phyloP scores from a whole-genome alignment of 768 basidiomycete species.

The Mycena haematopus region DNA sequence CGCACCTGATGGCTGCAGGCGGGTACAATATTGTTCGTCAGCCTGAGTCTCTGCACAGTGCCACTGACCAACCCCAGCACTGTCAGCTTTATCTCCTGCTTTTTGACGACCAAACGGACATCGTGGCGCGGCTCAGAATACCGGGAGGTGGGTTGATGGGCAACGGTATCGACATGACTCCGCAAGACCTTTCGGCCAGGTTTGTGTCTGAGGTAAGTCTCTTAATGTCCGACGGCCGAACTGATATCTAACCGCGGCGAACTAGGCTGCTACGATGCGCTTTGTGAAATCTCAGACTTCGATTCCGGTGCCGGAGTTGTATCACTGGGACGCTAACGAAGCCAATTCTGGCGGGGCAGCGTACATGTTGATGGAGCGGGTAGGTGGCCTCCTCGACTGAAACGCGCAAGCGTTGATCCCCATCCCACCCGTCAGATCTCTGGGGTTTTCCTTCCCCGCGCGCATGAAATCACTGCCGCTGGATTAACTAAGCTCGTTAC shows the following conservation, averaged over 20 bases:
- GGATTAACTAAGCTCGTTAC: background rate
- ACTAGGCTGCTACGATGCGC: background rate
- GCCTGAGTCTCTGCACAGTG: background rate
- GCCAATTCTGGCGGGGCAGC: background rate
- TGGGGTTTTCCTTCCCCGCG: background rate
- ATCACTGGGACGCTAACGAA: background rate
- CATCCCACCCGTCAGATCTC: background rate
- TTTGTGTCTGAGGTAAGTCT: background rate
- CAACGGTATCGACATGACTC: too few species aligned
- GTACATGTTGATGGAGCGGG: background rate
- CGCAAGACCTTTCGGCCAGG: background rate
- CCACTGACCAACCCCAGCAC: background rate
- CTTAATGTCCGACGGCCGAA: background rate
- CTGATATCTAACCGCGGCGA: background rate
- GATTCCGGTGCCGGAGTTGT: background rate
- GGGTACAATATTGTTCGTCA: too few species aligned
- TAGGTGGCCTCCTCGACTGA: background rate
- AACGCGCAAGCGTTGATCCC: too few species aligned
- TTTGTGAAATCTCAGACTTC: background rate
- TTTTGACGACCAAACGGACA: background rate
- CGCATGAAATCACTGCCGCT: background rate
- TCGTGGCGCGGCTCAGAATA: background rate
- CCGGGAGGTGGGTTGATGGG: background rate
- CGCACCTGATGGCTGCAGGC: too few species aligned
- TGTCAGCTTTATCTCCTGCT: too few species aligned